These are phyloP conservation scores for Datisca glomerata DNA, from an alignment of 306 rosid genomes.

Conservation along the genomic window DNA sequence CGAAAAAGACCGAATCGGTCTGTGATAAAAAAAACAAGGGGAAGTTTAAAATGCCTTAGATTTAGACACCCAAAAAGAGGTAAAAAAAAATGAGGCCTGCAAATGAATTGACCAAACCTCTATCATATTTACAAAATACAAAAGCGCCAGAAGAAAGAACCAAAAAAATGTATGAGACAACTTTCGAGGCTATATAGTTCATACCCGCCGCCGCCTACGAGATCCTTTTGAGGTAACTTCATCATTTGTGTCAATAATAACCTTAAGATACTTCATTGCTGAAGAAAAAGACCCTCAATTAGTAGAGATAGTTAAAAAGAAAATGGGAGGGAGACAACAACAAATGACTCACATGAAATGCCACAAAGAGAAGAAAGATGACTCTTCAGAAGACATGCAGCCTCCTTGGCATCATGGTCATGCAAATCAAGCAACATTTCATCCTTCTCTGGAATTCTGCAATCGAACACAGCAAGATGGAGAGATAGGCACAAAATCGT, in stretches of 20 bases:
- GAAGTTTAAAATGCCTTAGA: too few species aligned
- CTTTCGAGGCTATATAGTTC: slow-evolving; percentile 11
- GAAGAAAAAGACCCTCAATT: slow-evolving; percentile 12
- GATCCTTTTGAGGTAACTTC: slow-evolving; percentile 37
- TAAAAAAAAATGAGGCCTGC: too few species aligned
- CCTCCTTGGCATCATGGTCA: slow-evolving; percentile 37
- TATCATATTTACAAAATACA: not conserved
- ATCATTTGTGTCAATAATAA: slow-evolving; percentile 38
- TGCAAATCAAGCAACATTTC: slow-evolving; percentile 55
- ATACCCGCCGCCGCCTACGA: slow-evolving; percentile 44
- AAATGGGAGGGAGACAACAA: not conserved
- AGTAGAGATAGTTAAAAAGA: not conserved
- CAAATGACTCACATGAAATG: slow-evolving; percentile 38
- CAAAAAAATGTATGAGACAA: not conserved
- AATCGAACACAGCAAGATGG: slow-evolving; percentile 13
- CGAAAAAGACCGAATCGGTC: too few species aligned
- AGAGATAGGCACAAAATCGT: too few species aligned
- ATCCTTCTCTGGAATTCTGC: slow-evolving; percentile 40
- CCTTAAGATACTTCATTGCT: slow-evolving; percentile 66
- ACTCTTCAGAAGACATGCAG: slow-evolving; percentile 39
- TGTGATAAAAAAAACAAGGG: too few species aligned
- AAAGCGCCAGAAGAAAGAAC: not conserved
- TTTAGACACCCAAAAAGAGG: too few species aligned
- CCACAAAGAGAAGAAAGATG: slow-evolving; percentile 64
- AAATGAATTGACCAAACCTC: too few species aligned